phyloP scores from a whole-genome alignment of 352 stramenopile genomes.

The Phytophthora boehmeriae region DNA sequence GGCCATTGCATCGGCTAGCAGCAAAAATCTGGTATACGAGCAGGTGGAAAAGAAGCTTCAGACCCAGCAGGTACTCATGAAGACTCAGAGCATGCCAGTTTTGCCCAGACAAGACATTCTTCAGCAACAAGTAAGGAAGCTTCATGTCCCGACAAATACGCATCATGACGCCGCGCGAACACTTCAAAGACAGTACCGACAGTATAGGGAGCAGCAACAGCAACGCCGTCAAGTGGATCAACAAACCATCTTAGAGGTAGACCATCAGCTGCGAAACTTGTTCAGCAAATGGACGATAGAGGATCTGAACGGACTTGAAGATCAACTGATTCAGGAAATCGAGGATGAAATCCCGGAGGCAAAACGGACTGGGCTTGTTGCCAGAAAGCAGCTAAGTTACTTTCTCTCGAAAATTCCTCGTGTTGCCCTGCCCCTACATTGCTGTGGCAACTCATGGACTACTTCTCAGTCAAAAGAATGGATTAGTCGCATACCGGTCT shows the following conservation, averaged over 20 bases:
- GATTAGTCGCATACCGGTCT: slow-evolving; percentile 43
- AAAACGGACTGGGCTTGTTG: slow-evolving; percentile 30
- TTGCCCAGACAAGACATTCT: slow-evolving; percentile 24
- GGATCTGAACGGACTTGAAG: slow-evolving; percentile 46
- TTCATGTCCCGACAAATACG: slow-evolving; percentile 41
- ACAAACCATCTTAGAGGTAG: slow-evolving; percentile 36
- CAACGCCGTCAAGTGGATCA: slow-evolving; percentile 2
- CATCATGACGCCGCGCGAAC: slow-evolving; percentile 52
- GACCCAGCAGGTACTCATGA: slow-evolving; percentile 26
- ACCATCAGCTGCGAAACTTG: slow-evolving; percentile 42
- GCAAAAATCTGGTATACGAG: slow-evolving; percentile 78
- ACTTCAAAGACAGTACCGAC: slow-evolving; percentile 46
- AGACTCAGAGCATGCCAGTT: neutral
- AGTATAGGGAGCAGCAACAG: slow-evolving; percentile 42
- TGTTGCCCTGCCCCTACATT: slow-evolving; percentile 49
- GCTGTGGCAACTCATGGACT: slow-evolving; percentile 45
- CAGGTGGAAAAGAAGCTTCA: slow-evolving; percentile 59
- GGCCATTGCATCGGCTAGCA: slow-evolving; percentile 62
- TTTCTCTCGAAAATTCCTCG: slow-evolving; percentile 50
- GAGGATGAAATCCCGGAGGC: slow-evolving; percentile 42
- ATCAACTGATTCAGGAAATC: slow-evolving; percentile 42
- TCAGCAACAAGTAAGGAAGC: slow-evolving; percentile 29
- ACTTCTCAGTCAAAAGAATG: slow-evolving; percentile 43
- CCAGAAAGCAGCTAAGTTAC: slow-evolving; percentile 61
- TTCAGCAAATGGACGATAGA: slow-evolving; percentile 46